Evolutionary conservation across 768 basidiomycete genomes (phyloP).

Genomic region (Filobasidium floriforme): DNA sequence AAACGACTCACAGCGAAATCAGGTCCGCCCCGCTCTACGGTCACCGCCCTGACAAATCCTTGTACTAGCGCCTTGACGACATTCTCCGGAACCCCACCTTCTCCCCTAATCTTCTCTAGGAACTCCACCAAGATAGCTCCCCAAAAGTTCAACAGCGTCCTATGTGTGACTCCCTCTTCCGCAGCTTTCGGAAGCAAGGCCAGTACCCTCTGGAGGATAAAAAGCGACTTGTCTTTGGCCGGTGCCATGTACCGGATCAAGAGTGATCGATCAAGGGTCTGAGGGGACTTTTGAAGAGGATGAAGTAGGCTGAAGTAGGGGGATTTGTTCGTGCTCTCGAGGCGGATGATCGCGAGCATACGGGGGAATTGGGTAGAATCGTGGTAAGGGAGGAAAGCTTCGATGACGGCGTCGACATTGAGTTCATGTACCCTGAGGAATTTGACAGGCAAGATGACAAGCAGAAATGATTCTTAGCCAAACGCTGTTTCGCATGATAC

Average conservation of each 20-base stretch:
- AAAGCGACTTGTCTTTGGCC: constrained; percentile 40
- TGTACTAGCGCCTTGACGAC: constrained; percentile 41
- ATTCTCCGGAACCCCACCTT: constrained; percentile 52
- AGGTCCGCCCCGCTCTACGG: constrained; percentile 26
- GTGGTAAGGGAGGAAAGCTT: constrained; percentile 87
- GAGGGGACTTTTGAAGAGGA: constrained; percentile 60
- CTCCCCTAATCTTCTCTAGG: constrained; percentile 53
- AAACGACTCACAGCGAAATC: constrained; percentile 34
- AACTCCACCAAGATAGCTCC: constrained; percentile 71
- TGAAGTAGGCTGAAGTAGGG: constrained; percentile 33
- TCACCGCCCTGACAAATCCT: constrained; percentile 33
- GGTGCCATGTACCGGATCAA: constrained; percentile 69
- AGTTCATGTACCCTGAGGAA: constrained; percentile 75
- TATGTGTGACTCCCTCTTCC: constrained; percentile 50
- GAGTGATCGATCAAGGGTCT: constrained; percentile 62
- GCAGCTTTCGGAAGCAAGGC: constrained; percentile 56
- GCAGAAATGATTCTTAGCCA: neutral
- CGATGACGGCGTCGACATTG: constrained; percentile 68
- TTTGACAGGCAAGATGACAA: constrained; percentile 1
- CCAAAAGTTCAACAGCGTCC: constrained; percentile 72
- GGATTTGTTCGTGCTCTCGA: constrained; percentile 24
- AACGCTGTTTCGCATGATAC: neutral
- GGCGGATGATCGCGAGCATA: constrained; percentile 76
- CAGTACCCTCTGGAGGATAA: constrained; percentile 65
- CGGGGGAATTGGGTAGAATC: constrained; percentile 90